phyloP scores from a whole-genome alignment of 2,329 filamentous ascomycete species.

The Alternaria sp. region DNA sequence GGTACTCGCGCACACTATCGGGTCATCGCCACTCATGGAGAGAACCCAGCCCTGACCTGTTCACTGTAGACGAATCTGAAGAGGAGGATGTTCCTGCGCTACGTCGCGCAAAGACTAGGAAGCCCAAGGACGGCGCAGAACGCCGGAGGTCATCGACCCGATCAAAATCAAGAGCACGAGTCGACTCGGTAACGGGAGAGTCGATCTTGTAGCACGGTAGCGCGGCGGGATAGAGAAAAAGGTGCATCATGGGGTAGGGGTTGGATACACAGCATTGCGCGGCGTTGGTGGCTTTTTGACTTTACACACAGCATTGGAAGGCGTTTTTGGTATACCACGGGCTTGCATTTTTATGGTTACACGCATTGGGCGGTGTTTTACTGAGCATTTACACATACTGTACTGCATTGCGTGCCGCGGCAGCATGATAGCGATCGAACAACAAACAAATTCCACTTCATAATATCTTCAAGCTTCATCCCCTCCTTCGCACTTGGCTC shows the following conservation, averaged over 20 bases:
- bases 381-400: conserved; percentile 37
- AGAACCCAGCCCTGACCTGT: conserved; percentile 51
- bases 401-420: conserved; percentile 3
- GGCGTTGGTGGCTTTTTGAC: conserved; percentile 24
- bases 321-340: conserved; percentile 22
- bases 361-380: conserved; percentile 38
- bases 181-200: conserved; percentile 34
- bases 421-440: conserved; percentile 12
- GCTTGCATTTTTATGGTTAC: conserved; percentile 13
- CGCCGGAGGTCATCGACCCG: conserved; percentile 43
- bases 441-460: conserved; percentile 7
- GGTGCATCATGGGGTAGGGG: conserved; percentile 6
- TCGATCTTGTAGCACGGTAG: conserved; percentile 35
- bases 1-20: conserved; percentile 46
- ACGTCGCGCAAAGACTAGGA: conserved; percentile 37
- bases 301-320: conserved; percentile 22
- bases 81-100: conserved; percentile 41
- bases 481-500: not conserved
- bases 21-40: conserved; percentile 52
- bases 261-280: conserved; percentile 22
- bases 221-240: not conserved
- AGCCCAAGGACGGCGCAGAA: conserved; percentile 45
- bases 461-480: conserved; percentile 4
- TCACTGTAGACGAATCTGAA: conserved; percentile 51
- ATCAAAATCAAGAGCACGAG: conserved; percentile 35